Percentiles rank a stretch among this genome's conserved stretches.
These are phyloP conservation scores for Rosa chinensis DNA, from an alignment of 306 rosid species.

Conservation along the genomic window DNA sequence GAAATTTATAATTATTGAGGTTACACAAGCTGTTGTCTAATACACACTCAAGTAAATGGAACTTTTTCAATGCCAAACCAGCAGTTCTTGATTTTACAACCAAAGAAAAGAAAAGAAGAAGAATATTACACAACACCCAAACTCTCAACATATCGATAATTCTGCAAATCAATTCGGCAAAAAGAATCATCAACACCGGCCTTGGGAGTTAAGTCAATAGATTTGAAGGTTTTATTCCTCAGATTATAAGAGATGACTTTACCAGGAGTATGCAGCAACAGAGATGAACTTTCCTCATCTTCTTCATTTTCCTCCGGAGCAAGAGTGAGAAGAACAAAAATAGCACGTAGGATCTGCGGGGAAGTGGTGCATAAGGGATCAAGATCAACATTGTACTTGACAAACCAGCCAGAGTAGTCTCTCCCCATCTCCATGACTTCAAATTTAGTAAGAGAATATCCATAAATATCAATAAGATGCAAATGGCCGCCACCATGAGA, in stretches of 20 bases:
- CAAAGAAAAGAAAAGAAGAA: too few relatives aligned
- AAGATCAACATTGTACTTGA: not conserved
- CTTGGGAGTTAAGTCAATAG: not conserved
- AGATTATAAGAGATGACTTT: not conserved
- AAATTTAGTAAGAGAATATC: too few relatives aligned
- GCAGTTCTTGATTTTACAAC: not conserved
- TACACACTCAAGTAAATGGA: not conserved
- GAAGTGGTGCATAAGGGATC: not conserved
- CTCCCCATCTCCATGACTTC: not conserved
- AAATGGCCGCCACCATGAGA: too few relatives aligned
- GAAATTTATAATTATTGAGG: not conserved
- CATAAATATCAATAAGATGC: too few relatives aligned
- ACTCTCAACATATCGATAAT: not conserved
- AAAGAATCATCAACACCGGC: not conserved
- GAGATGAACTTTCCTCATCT: not conserved
- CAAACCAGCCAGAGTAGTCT: constrained; percentile 2
- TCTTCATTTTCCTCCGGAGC: not conserved
- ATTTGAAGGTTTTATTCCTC: not conserved
- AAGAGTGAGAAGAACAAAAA: not conserved
- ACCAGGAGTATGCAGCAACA: not conserved
- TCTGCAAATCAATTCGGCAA: not conserved
- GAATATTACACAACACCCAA: not conserved
- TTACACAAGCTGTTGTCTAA: not conserved
- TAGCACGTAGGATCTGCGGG: too few relatives aligned
- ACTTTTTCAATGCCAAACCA: not conserved